Percentiles rank a stretch among this genome's conserved stretches.
These are phyloP conservation scores for Microbotryum intermedium DNA, from an alignment of 1,284 basidiomycete genomes.

Conservation along the genomic window DNA sequence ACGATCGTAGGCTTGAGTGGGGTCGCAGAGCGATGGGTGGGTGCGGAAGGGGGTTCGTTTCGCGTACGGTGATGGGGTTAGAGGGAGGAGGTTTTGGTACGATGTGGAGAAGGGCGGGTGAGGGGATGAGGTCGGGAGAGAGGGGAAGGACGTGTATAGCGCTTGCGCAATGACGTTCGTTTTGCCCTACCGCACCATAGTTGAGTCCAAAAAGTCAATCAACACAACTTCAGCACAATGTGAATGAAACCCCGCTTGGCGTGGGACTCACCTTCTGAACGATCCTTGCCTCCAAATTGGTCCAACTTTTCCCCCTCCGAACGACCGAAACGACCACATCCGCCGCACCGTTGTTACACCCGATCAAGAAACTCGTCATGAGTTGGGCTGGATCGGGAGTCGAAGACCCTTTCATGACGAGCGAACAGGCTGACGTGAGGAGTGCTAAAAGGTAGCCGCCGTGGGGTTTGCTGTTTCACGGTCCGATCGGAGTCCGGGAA, in stretches of 20 bases:
- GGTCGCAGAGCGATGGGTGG: conserved; percentile 1
- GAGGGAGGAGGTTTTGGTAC: conserved; percentile 4
- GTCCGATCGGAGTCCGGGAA: too few species aligned
- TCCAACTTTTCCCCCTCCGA: neutral
- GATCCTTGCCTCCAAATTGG: neutral
- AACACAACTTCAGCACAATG: too few species aligned
- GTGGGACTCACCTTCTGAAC: neutral
- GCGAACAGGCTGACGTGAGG: neutral
- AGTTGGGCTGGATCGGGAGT: conserved; percentile 2
- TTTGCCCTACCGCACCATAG: too few species aligned
- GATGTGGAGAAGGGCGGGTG: neutral
- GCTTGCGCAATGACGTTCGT: neutral
- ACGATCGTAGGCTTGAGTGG: neutral
- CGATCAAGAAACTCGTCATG: neutral
- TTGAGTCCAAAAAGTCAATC: too few species aligned
- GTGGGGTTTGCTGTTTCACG: conserved; percentile 8
- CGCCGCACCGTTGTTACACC: neutral
- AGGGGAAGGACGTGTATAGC: conserved; percentile 1
- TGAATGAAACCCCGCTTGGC: neutral
- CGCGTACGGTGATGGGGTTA: neutral
- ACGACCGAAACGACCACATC: neutral
- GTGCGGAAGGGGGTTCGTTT: neutral
- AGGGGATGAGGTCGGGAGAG: neutral
- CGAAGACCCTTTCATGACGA: too few species aligned
- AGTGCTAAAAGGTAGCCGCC: conserved; percentile 4